A percentile compares a stretch with the other conserved stretches of the same genome.
Evolutionary conservation across 192 early-diverging fungal species (phyloP).

Genomic region (Mortierella hygrophila): DNA sequence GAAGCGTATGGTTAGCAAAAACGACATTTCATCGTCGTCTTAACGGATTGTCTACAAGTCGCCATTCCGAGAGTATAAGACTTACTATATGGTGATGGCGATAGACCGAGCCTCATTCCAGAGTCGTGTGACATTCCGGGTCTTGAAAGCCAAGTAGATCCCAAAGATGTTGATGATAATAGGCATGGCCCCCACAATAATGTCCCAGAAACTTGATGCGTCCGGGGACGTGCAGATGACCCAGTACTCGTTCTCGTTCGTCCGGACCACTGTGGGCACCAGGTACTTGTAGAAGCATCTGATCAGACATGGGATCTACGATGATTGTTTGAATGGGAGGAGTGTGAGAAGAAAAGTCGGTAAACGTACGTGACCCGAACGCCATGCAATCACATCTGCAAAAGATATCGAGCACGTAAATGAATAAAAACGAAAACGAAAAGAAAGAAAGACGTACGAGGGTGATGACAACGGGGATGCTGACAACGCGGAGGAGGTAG

Average conservation of each 20-base stretch:
- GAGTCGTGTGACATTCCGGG: slow-evolving; percentile 30
- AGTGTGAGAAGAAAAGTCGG: background rate
- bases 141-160: slow-evolving; percentile 36
- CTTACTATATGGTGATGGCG: slow-evolving; percentile 33
- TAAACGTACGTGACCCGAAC: too few relatives aligned
- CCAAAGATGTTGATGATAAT: slow-evolving; percentile 28
- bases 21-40: too few relatives aligned
- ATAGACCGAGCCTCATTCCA: slow-evolving; percentile 47
- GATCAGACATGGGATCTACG: slow-evolving; percentile 22
- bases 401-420: background rate
- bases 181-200: slow-evolving; percentile 4
- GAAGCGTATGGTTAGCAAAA: too few relatives aligned
- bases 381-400: background rate
- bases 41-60: too few relatives aligned
- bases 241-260: slow-evolving; percentile 18
- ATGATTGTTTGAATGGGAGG: too few relatives aligned
- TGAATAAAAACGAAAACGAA: background rate
- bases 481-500: slow-evolving; percentile 17
- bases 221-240: background rate
- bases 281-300: slow-evolving; percentile 15
- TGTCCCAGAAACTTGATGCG: background rate
- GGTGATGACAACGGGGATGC: slow-evolving; percentile 16
- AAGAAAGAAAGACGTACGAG: slow-evolving; percentile 4
- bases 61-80: background rate
- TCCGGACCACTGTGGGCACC: slow-evolving; percentile 2